Percentiles rank a stretch among this genome's conserved stretches.
phyloP scores from a whole-genome alignment of 164 flowering plant genomes.

The Litsea cubeba region DNA sequence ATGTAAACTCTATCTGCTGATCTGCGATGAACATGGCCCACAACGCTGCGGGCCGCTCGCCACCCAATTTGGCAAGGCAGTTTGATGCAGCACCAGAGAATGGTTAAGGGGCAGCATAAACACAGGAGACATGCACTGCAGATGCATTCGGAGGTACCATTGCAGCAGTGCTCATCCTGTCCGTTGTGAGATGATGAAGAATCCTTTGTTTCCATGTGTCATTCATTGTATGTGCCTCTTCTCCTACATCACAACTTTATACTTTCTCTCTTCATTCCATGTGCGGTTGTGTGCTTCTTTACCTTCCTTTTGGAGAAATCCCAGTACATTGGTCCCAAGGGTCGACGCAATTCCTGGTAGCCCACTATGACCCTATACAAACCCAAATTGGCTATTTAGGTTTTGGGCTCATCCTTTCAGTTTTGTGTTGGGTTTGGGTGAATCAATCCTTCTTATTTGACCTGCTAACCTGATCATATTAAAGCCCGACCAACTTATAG shows the following conservation, averaged over 20 bases:
- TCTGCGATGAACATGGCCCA: slow-evolving; percentile 13
- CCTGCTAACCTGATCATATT: too few relatives aligned
- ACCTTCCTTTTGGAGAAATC: too few relatives aligned
- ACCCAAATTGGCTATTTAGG: too few relatives aligned
- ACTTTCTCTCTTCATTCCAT: neutral
- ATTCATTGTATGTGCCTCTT: neutral
- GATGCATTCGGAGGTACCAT: slow-evolving; percentile 21
- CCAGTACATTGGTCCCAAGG: too few relatives aligned
- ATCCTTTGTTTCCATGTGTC: slow-evolving; percentile 5
- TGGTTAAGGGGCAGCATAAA: slow-evolving; percentile 34
- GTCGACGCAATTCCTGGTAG: too few relatives aligned
- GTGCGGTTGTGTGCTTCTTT: too few relatives aligned
- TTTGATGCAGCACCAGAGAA: slow-evolving; percentile 32
- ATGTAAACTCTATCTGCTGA: slow-evolving; percentile 15
- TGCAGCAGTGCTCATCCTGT: slow-evolving; percentile 1
- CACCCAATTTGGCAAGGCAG: slow-evolving; percentile 32
- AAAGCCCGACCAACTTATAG: too few relatives aligned
- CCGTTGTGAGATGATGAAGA: slow-evolving; percentile 4
- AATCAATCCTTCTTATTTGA: too few relatives aligned
- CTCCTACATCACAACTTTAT: neutral
- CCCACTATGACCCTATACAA: too few relatives aligned
- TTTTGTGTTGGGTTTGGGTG: too few relatives aligned
- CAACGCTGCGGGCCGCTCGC: slow-evolving; percentile 14
- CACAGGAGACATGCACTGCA: slow-evolving; percentile 32
- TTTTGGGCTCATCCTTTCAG: too few relatives aligned